phyloP scores from a whole-genome alignment of 2,329 filamentous ascomycete genomes.

The Colletotrichum sansevieriae region DNA sequence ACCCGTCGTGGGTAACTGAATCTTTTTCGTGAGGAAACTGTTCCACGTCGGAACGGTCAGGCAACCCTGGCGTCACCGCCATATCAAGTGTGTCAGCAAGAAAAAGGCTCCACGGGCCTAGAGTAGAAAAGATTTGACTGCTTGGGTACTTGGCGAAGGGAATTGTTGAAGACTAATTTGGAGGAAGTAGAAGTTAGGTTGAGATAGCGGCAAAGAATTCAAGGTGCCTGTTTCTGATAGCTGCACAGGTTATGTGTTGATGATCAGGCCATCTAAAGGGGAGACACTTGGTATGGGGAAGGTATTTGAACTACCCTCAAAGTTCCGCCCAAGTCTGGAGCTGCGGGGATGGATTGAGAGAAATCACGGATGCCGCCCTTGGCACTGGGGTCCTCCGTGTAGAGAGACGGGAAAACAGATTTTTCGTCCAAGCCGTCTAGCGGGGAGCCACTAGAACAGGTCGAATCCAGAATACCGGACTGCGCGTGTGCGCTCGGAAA shows the following conservation, averaged over 20 bases:
- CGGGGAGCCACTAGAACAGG: background rate
- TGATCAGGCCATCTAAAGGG: background rate
- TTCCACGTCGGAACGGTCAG: conserved; percentile 45
- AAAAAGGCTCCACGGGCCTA: background rate
- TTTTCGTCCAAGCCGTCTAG: background rate
- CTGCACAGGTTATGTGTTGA: background rate
- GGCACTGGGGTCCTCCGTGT: background rate
- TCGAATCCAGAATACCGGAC: conserved; percentile 13
- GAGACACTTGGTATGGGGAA: background rate
- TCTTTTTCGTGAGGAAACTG: conserved; percentile 45
- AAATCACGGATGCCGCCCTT: conserved; percentile 29
- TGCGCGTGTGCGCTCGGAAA: conserved; percentile 4
- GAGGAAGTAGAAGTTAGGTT: background rate
- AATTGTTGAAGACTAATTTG: background rate
- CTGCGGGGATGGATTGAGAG: conserved; percentile 12
- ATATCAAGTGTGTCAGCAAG: conserved; percentile 21
- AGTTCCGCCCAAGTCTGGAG: background rate
- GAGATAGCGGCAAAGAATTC: background rate
- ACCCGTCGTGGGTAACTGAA: conserved; percentile 45
- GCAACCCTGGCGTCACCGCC: conserved; percentile 26
- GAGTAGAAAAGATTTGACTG: background rate
- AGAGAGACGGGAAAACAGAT: background rate
- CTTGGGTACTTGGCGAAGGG: background rate
- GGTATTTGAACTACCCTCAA: conserved; percentile 2
- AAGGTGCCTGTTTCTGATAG: conserved; percentile 24